Base-by-base conservation (phyloP, 2,329 filamentous ascomycete species). In the Metarhizium brunneum region DNA sequence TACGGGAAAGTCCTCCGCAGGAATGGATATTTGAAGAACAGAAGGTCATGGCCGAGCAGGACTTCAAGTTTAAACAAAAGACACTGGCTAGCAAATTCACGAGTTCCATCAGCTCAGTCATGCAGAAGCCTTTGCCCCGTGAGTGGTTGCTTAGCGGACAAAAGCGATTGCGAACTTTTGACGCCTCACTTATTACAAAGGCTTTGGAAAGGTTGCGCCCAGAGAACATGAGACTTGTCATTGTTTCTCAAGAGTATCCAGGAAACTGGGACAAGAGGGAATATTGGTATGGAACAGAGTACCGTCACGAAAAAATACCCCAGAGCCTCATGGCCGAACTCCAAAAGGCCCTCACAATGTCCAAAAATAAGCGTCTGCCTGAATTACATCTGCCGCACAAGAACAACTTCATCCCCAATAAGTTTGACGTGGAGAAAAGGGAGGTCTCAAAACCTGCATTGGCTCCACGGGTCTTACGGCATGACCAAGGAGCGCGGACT, bases 211-310 rank as follows among this genome's bases (percentile, higher is more conserved):
- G 83, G 65, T 73, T 99, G 50, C 81, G 86, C 20, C 88, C 92
- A 0, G 92, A 97, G 68, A 97, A 96, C 67, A 91, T 97, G 73
- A 83, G 90, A 35, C 80, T 96, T 69, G 86, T 84, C 2, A 78
- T 97, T 52, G 84, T 95, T 32, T 92, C 90, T 29, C 88, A 91
- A 65, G 86, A 88, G 8, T 88, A 86, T 62, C 92, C 92, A 0
- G 92, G 90, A 0, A 80, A 83, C 53, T 96, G 90, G 89, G 81
- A 95, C 61, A 75, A 86, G 68, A 95, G 88, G 66, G 94, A 99
- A 74, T 90, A 92, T 68, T 99, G 94, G 94, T 99, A 99, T 64
- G 92, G 92, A 8, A 99, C 94, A 0, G 92, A 97, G 66, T 95
- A 96, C 72, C 88, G 84, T 60, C 80, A 86, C 36, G 88, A 95